Evolutionary conservation across 495 filamentous ascomycete genomes (phyloP), one percentile per base, ranked within the genome.

Genomic region (Aspergillus sclerotioniger): DNA sequence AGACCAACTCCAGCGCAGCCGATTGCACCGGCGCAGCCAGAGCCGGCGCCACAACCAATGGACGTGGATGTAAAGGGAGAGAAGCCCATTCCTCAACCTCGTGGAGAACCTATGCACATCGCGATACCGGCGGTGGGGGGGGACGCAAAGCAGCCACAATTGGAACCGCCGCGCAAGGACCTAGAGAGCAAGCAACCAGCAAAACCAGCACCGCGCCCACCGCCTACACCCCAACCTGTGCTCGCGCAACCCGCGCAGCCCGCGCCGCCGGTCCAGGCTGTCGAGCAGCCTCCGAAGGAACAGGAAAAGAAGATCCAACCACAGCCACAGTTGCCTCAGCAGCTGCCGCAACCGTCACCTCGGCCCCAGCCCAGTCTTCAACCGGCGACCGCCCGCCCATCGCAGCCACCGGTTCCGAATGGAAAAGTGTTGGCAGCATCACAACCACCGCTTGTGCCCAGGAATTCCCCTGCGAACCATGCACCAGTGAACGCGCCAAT

Each of bases 351-450:
- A 50, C 28, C 53, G 31, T 54, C 55, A 57, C 8, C 62, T 37
- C 59, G 58, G 48, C 57, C 57, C 29, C 54, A 57, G 37, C 59
- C 53, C 25, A 56, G 8, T 52, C 53, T 52, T 21, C 68, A 67
- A 59, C 67, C 65, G 6, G 51, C 64, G 20, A 56, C 72, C 20
- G 74, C 67, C 53, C 56, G 56, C 17, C 68, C 66, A 58, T 59
- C 62, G 41, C 63, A 71, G 39, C 63, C 67, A 20, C 59, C 62
- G 28, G 62, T 63, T 6, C 65, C 61, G 46, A 78, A 76, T 50
- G 74, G 57, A 56, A 76, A 76, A n/a, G 69, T 72, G 13, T 71
- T 76, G 6, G 19, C 55, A 17, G 44, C 56, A 13, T 78, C 73
- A 35, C 72, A 75, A 20, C 63, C 76, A 7, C 65, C 62, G 31